Base-by-base conservation (phyloP, 1,284 basidiomycete species). In the Austropuccinia psidii region DNA sequence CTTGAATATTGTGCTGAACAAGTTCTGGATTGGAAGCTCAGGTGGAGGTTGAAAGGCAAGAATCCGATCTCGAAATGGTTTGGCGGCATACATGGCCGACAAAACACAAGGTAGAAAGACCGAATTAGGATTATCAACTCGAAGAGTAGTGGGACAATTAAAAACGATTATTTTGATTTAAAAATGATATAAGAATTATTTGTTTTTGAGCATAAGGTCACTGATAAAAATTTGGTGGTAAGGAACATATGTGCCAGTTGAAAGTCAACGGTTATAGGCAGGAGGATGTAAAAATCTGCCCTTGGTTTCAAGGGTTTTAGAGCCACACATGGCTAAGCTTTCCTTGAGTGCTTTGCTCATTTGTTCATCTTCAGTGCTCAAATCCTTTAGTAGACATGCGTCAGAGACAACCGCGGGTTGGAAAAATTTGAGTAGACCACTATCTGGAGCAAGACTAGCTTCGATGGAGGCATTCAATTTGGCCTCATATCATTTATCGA, bases 291-390 rank as follows among this genome's bases (percentile, higher is more conserved):
- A 39, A 29, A 74, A 74, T 19, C 47, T 58, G 13, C 52, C 52
- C 4, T 57, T 33, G 11, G 50, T 24, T 50, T 74, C 72, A 21
- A 74, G 47, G 29, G 62, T 66, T 13, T 41, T 31, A 11, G 62
- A 58, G 35, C 72, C 60, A 27, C 52, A 47, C 72, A 73, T 74
- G n/a, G 72, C 72, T 35, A 74, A 37, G 31, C 72, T 74, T 39
- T 74, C 72, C 35, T 74, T 62, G 24, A 74, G 35, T 5, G 72
- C 72, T 64, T 74, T 74, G 27, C 62, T 74, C 61, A 74, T 74
- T 45, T 74, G 72, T 58, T 74, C 72, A n/a, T 74, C 72, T 33
- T 74, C 72, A 9, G 62, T 37, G 17, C 39, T 27, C 15, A 66
- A 29, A 27, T 66, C 54, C 41, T 74, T 74, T n/a, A 66, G 49